Conservation (phyloP, 2,329 filamentous ascomycete species). For the Arthrobotrys megalospora region DNA sequence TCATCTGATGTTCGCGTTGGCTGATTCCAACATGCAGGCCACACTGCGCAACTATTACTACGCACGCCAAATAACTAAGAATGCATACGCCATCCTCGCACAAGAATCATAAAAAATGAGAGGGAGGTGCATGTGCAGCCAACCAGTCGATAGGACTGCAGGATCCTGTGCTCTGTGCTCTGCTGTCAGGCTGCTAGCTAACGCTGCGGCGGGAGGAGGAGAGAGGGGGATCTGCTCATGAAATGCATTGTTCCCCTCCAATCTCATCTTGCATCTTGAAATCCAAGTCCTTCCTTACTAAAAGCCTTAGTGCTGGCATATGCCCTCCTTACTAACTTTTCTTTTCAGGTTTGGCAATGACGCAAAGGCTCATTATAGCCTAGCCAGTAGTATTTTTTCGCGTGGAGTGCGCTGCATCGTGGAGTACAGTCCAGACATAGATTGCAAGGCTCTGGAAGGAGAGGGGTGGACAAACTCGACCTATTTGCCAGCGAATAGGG, state of each 20-base stretch:
- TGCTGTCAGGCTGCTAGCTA: slow-evolving; percentile 36
- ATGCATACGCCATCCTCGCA: slow-evolving; percentile 44
- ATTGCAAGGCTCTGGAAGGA: slow-evolving; percentile 36
- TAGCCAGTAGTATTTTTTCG: slow-evolving; percentile 40
- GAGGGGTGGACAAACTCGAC: slow-evolving; percentile 13
- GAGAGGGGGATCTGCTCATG: slow-evolving; percentile 28
- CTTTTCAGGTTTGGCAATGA: slow-evolving; percentile 38
- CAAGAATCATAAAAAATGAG: slow-evolving; percentile 35
- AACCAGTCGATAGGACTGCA: slow-evolving; percentile 33
- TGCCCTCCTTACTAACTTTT: slow-evolving; percentile 3
- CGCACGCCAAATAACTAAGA: slow-evolving; percentile 33
- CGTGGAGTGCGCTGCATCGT: slow-evolving; percentile 15
- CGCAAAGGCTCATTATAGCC: slow-evolving; percentile 35
- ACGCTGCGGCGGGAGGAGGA: slow-evolving; percentile 26
- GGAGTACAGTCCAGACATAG: slow-evolving; percentile 25
- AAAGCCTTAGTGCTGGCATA: slow-evolving; percentile 9
- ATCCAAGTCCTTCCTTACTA: slow-evolving; percentile 19
- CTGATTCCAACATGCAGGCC: slow-evolving; percentile 31
- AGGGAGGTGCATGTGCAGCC: slow-evolving; percentile 31
- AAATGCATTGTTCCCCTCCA: slow-evolving; percentile 49
- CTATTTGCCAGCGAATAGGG: slow-evolving; percentile 29
- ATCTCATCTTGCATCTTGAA: slow-evolving; percentile 48
- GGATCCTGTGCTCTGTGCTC: slow-evolving; percentile 45
- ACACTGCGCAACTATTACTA: slow-evolving; percentile 28
- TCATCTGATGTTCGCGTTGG: slow-evolving; percentile 61